A percentile compares a stretch with the other conserved stretches of the same genome.
These are phyloP conservation scores for Salix brachista DNA, from an alignment of 345 rosid genomes.

Conservation along the genomic window DNA sequence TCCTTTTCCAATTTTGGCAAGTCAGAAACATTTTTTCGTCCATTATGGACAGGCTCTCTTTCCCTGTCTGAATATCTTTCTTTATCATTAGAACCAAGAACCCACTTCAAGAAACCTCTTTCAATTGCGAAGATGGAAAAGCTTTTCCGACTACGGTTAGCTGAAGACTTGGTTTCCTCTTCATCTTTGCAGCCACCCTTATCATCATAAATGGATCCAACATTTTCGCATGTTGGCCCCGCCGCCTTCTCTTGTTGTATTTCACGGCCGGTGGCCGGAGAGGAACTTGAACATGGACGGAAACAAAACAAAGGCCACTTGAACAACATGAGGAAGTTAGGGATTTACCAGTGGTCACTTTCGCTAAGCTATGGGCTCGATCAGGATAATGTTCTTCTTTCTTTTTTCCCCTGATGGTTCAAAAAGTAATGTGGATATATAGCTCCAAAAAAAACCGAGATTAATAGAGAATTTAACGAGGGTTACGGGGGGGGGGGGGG, in stretches of 20 bases:
- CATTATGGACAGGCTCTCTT: neutral
- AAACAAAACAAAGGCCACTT: neutral
- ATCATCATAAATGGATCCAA: neutral
- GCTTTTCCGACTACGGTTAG: neutral
- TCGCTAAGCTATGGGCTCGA: neutral
- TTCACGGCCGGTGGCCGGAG: neutral
- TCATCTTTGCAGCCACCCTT: neutral
- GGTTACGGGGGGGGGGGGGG: neutral
- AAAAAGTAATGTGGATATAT: neutral
- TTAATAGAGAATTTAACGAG: neutral
- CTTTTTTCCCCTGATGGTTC: neutral
- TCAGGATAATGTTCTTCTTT: neutral
- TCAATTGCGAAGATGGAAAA: neutral
- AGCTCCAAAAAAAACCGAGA: neutral
- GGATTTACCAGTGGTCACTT: neutral
- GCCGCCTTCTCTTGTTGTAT: neutral
- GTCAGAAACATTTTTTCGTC: neutral
- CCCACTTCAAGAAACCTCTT: conserved; percentile 5
- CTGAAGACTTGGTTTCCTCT: neutral
- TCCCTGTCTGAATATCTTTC: neutral
- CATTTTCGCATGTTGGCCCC: neutral
- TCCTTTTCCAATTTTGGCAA: neutral
- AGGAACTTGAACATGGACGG: neutral
- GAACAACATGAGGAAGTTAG: neutral
- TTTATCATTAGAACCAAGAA: neutral